These are phyloP conservation scores for Nasturtium officinale DNA, from an alignment of 345 rosid species.

Conservation along the genomic window DNA sequence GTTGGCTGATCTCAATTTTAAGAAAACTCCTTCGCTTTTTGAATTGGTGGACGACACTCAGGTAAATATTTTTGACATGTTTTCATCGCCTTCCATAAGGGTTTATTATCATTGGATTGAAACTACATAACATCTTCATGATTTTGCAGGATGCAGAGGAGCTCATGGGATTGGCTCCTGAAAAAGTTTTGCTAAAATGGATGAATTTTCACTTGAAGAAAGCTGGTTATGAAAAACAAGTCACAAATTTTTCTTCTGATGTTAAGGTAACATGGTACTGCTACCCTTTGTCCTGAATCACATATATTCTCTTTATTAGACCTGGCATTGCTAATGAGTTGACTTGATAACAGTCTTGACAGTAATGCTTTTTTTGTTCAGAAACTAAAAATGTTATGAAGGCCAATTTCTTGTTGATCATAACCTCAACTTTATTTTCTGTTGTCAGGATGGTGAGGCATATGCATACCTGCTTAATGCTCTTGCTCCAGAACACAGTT, in stretches of 20 bases:
- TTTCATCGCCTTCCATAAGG: neutral
- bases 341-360: conserved; percentile 7
- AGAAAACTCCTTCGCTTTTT: conserved; percentile 95
- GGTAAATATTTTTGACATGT: conserved; percentile 46
- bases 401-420: conserved; percentile 19
- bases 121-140: conserved; percentile 18
- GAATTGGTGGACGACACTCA: conserved; percentile 81
- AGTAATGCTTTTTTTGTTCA: conserved; percentile 16
- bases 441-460: conserved; percentile 89
- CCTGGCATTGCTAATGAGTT: neutral
- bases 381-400: conserved; percentile 6
- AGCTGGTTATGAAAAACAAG: conserved; percentile 84
- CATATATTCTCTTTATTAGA: conserved; percentile 18
- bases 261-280: conserved; percentile 66
- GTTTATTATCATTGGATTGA: conserved; percentile 17
- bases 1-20: conserved; percentile 85
- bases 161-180: conserved; percentile 89
- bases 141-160: conserved; percentile 87
- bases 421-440: conserved; percentile 28
- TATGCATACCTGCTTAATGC: conserved; percentile 91
- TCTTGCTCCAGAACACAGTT: conserved; percentile 87
- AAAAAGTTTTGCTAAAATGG: conserved; percentile 94
- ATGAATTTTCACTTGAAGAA: conserved; percentile 97
- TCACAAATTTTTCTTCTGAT: conserved; percentile 93
- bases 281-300: conserved; percentile 9